Evolutionary conservation across 306 rosid genomes (phyloP).

Genomic region (Trifolium fragiferum): DNA sequence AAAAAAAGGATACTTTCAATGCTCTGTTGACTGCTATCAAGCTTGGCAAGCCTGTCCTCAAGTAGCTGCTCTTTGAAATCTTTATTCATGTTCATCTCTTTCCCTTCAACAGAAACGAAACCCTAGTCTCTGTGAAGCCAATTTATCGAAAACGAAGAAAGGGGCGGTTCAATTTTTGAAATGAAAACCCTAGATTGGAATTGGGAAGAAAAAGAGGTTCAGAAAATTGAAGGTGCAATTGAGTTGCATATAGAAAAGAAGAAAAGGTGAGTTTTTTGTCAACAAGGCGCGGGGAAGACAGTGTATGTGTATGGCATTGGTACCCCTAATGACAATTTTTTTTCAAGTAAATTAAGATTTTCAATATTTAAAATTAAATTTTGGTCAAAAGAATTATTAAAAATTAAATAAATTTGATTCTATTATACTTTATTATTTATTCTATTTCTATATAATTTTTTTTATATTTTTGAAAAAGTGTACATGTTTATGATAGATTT

Average conservation of each 20-base stretch:
- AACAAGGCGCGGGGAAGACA: neutral
- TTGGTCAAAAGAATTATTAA: too few relatives aligned
- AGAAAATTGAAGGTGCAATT: neutral
- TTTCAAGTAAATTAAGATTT: neutral
- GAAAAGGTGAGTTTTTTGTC: neutral
- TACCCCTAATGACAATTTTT: neutral
- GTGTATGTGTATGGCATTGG: neutral
- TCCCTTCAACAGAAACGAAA: conserved; percentile 37
- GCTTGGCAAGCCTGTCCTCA: conserved; percentile 89
- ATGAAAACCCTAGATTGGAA: conserved; percentile 37
- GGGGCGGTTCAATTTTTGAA: neutral
- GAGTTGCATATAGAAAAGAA: neutral
- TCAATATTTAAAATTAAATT: neutral
- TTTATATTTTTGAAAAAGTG: too few relatives aligned
- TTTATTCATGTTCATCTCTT: conserved; percentile 65
- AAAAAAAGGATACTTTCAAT: conserved; percentile 80
- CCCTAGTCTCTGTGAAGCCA: conserved; percentile 34
- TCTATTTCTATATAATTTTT: neutral
- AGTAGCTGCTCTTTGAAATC: conserved; percentile 80
- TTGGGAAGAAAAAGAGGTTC: conserved; percentile 9
- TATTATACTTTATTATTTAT: too few relatives aligned
- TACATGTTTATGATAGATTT: neutral
- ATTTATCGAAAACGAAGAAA: neutral
- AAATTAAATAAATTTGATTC: too few relatives aligned
- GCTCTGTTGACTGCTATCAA: conserved; percentile 84